Percentiles rank a stretch among this genome's conserved stretches.
Conservation (phyloP, 2,329 filamentous ascomycete genomes). For the Zymoseptoria passerinii region DNA sequence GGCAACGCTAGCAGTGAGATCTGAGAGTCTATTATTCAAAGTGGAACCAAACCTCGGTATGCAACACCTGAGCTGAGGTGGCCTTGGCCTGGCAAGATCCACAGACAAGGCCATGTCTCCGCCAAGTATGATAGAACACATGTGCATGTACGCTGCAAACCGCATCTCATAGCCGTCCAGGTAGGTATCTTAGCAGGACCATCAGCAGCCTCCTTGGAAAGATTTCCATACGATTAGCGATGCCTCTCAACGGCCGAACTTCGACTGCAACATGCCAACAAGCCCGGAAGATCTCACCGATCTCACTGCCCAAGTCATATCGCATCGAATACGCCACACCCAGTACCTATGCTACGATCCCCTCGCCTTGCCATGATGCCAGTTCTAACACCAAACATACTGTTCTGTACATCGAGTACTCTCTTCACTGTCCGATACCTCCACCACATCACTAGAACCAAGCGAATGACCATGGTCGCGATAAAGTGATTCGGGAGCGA, state of each 20-base stretch:
- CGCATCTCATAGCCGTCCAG: too few relatives aligned
- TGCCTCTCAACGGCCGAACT: too few relatives aligned
- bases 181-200: too few relatives aligned
- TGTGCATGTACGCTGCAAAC: too few relatives aligned
- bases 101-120: too few relatives aligned
- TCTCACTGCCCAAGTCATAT: neutral
- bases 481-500: neutral
- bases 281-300: neutral
- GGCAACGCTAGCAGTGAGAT: neutral
- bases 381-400: neutral
- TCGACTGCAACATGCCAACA: too few relatives aligned
- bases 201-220: too few relatives aligned
- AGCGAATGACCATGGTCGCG: neutral
- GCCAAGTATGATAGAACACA: too few relatives aligned
- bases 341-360: neutral
- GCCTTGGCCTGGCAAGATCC: too few relatives aligned
- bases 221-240: too few relatives aligned
- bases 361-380: neutral
- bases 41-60: too few relatives aligned
- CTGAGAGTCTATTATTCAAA: neutral
- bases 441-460: neutral
- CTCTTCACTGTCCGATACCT: neutral
- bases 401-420: neutral
- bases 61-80: too few relatives aligned
- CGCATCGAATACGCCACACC: neutral